Base-by-base conservation (phyloP, 495 filamentous ascomycete genomes). In the Xylaria longipes region DNA sequence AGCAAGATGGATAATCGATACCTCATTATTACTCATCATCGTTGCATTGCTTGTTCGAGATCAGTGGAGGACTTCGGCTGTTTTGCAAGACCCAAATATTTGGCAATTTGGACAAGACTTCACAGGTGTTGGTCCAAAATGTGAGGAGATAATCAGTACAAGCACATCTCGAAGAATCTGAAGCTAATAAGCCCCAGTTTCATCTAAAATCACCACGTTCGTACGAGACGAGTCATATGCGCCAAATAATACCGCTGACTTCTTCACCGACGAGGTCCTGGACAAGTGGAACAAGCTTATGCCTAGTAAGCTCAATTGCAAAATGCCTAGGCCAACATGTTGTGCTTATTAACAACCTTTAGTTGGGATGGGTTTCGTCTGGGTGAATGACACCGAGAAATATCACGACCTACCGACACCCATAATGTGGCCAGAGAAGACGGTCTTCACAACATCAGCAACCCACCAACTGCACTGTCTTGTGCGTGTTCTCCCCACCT, bases 291-390 rank as follows among this genome's bases (percentile, higher is more conserved):
- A 84, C 64, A 73, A 76, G 22, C 73, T 85, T 7, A 83, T 85
- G 80, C 83, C 83, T 20, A 73, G 79, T 83, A 74, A 58, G 76
- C 15, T 57, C 57, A 17, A 27, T 63, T 58, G 46, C 52, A 29
- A 69, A 3, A 46, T 33, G n/a, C 31, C 9, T 63, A 9, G 27
- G n/a, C 31, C 4, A 35, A 11, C 20, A 27, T 54, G 45, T 22
- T 35, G 27, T 35, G 33, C 54, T 22, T 37, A 25, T 27, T 68
- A 45, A 68, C 35, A n/a, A 56, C n/a, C 35, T 62, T 50, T 45
- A 82, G 78, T 76, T 50, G 83, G 82, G 22, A 85, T 84, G 82
- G 83, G 83, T 2, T 85, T 85, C 76, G 82, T 84, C 58, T 82
- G 81, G 78, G 80, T 85, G 25, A 83, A 82, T 57, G 75, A 83